phyloP scores from a whole-genome alignment of 2,329 filamentous ascomycete genomes.

The Lecanicillium sp. region DNA sequence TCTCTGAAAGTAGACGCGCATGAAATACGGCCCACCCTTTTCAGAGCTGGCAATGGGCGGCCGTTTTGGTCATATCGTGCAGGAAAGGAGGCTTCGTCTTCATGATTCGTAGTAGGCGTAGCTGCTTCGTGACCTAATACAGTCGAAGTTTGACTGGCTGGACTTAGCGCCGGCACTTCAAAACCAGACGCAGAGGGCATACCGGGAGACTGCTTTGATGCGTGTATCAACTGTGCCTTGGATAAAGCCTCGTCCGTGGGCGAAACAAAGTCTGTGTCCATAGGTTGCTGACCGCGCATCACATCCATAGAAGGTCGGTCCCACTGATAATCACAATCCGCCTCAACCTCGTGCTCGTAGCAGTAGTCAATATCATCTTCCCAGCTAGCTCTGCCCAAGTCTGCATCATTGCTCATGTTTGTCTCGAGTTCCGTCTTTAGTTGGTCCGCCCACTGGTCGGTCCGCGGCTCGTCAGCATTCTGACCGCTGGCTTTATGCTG shows the following conservation, averaged over 20 bases:
- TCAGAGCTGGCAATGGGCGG: constrained; percentile 16
- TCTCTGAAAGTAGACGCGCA: constrained; percentile 49
- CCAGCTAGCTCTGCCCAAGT: constrained; percentile 44
- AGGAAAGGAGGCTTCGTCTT: constrained; percentile 23
- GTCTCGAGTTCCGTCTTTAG: constrained; percentile 8
- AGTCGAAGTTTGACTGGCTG: constrained; percentile 37
- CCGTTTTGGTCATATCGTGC: constrained; percentile 26
- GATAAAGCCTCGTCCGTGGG: constrained; percentile 17
- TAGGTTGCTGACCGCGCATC: constrained; percentile 14
- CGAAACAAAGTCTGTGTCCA: constrained; percentile 8
- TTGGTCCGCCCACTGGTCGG: neutral
- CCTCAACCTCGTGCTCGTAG: constrained; percentile 61
- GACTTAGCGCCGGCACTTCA: constrained; percentile 42
- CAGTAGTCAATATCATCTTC: constrained; percentile 65
- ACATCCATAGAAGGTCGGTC: constrained; percentile 47
- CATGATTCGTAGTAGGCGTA: constrained; percentile 27
- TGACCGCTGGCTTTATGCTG: constrained; percentile 18
- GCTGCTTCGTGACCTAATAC: constrained; percentile 33
- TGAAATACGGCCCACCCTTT: constrained; percentile 34
- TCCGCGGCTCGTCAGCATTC: constrained; percentile 3
- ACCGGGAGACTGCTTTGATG: constrained; percentile 17
- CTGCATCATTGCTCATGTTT: constrained; percentile 19
- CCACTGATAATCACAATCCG: constrained; percentile 60
- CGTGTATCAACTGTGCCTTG: constrained; percentile 12
- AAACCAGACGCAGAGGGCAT: constrained; percentile 21